Evolutionary conservation across 1,284 basidiomycete genomes (phyloP).

Genomic region (Austroboletus niveus): DNA sequence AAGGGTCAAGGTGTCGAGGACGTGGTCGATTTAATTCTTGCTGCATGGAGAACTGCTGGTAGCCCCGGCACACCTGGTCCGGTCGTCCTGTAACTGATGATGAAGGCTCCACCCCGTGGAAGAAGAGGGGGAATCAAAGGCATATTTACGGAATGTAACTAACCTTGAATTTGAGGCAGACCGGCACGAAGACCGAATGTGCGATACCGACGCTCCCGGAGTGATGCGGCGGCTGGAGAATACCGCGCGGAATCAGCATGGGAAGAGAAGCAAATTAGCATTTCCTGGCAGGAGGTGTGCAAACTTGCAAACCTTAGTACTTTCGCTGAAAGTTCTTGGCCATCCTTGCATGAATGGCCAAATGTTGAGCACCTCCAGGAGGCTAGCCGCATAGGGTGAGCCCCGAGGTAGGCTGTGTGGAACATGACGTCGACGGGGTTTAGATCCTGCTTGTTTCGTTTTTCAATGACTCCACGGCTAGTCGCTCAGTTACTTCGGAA

Average conservation of each 20-base stretch:
- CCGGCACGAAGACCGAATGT: conserved; percentile 1
- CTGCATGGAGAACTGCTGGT: conserved; percentile 81
- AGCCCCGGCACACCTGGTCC: conserved; percentile 54
- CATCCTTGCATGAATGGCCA: neutral
- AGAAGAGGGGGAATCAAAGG: neutral
- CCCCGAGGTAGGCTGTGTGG: too few species aligned
- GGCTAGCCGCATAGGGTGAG: too few species aligned
- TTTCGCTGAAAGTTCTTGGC: neutral
- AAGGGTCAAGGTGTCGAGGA: conserved; percentile 80
- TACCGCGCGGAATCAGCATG: neutral
- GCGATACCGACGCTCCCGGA: conserved; percentile 11
- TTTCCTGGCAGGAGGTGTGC: neutral
- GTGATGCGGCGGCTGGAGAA: neutral
- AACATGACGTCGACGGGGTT: too few species aligned
- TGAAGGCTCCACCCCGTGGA: neutral
- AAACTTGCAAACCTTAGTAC: neutral
- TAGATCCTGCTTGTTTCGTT: too few species aligned
- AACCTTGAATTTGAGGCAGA: conserved; percentile 1
- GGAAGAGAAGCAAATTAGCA: neutral
- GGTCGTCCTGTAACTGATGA: conserved; percentile 46
- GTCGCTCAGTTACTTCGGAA: too few species aligned
- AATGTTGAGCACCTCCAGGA: neutral
- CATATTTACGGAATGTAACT: conserved; percentile 7
- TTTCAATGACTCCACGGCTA: too few species aligned
- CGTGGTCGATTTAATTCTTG: conserved; percentile 79